Conservation (phyloP, 2,329 filamentous ascomycete species). For the Exophiala sp. region DNA sequence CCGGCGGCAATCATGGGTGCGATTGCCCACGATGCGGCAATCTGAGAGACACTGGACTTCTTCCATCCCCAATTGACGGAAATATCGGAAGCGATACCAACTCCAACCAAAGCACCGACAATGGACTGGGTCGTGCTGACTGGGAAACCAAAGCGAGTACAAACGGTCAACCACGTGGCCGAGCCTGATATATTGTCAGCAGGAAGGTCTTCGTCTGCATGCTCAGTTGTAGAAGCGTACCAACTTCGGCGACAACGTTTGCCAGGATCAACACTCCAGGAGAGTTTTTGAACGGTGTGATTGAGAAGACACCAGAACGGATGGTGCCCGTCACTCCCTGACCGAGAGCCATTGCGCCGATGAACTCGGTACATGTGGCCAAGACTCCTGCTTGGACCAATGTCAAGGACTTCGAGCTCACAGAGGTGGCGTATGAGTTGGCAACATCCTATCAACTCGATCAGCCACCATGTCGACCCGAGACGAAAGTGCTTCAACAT, state of each 20-base stretch:
- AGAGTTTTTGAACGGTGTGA: conserved; percentile 53
- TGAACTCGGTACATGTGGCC: conserved; percentile 63
- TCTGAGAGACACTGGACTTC: conserved; percentile 60
- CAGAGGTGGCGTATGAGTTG: conserved; percentile 75
- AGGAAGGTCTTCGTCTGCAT: neutral
- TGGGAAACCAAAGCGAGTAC: conserved; percentile 58
- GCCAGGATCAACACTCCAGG: conserved; percentile 63
- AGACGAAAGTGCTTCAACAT: conserved; percentile 48
- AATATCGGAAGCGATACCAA: conserved; percentile 64
- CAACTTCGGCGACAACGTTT: conserved; percentile 52
- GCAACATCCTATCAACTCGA: conserved; percentile 65
- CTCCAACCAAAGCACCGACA: conserved; percentile 64
- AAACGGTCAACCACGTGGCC: neutral
- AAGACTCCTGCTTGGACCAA: conserved; percentile 66
- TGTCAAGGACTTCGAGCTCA: conserved; percentile 71
- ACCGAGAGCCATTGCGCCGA: conserved; percentile 63
- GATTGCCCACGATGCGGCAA: conserved; percentile 68
- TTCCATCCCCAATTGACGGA: conserved; percentile 69
- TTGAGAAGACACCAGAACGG: conserved; percentile 70
- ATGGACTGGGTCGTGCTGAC: conserved; percentile 69
- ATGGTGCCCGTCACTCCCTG: conserved; percentile 70
- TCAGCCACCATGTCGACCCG: neutral
- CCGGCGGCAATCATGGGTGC: conserved; percentile 63
- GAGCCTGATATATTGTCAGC: conserved; percentile 21
- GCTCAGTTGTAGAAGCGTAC: neutral